Evolutionary conservation across 768 basidiomycete genomes (phyloP).

Genomic region (Heimioporus sp.): DNA sequence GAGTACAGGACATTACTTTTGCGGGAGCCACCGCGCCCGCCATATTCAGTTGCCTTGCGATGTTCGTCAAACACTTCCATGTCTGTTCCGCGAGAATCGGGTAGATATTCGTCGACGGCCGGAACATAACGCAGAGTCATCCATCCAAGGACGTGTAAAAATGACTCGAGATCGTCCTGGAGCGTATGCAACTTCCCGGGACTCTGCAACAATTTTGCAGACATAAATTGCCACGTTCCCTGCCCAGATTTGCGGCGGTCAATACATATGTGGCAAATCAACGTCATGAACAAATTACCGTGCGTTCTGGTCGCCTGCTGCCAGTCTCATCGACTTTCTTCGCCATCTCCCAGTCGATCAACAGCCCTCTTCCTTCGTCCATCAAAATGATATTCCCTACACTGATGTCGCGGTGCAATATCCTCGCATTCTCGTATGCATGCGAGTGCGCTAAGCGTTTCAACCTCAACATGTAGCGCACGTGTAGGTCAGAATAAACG

Average conservation of each 20-base stretch:
- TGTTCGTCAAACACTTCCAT: neutral
- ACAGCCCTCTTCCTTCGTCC: constrained; percentile 8
- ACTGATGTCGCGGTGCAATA: constrained; percentile 32
- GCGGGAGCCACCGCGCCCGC: no score
- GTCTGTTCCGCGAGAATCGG: neutral
- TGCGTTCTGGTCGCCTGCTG: neutral
- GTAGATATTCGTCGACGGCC: neutral
- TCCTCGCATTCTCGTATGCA: constrained; percentile 10
- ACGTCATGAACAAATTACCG: neutral
- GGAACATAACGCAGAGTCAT: neutral
- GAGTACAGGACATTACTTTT: no score
- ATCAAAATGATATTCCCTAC: constrained; percentile 23
- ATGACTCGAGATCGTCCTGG: constrained; percentile 33
- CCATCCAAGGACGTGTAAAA: constrained; percentile 15
- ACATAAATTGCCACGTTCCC: constrained; percentile 11
- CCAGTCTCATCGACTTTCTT: neutral
- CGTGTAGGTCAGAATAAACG: no score
- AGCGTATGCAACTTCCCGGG: constrained; percentile 19
- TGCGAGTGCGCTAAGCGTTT: neutral
- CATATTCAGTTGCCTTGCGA: no score
- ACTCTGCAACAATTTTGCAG: constrained; percentile 12
- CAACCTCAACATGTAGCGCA: no score
- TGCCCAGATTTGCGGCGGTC: neutral
- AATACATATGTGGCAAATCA: no score
- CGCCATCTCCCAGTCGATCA: constrained; percentile 29